Base-by-base conservation (phyloP, 192 early-diverging fungal species). In the Thamnidium elegans region DNA sequence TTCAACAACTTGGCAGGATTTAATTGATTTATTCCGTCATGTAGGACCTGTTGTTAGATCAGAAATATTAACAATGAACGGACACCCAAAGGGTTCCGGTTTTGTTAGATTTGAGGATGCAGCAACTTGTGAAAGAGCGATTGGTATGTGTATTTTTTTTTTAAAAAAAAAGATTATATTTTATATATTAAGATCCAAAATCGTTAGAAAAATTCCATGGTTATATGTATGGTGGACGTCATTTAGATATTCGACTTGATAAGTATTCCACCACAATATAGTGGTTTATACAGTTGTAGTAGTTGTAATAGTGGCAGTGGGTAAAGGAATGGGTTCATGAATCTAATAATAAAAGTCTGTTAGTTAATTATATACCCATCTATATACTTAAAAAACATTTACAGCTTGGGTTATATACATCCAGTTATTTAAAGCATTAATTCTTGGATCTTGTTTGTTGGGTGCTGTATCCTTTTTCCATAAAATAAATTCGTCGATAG, bases 1-100 rank as follows among this genome's bases (percentile, higher is more conserved):
- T n/a, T 75, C 81, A 11, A 85, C 84, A 9, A 85, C 81, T 8
- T 72, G 79, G 55, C 75, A 83, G 47, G 84, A 85, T 50, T 51
- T 85, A 7, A 81, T 77, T 58, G 84, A 83, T 36, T 54, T 83
- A 19, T 85, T 85, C 55, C 79, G 77, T 48, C 75, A 78, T 51
- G 56, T 62, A 59, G 76, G 76, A 3, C 73, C 76, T 53, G 77
- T 85, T 50, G 32, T 81, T 7, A 66, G 74, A 63, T 58, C 81
- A 11, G 81, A 85, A 44, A 76, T 80, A 50, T 62, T 85, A 20
- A 44, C 65, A 60, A 58, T 65, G 9, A 68, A 62, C 66, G 84
- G 81, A 8, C 73, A 79, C 44, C 78, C 84, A 19, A 83, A 79
- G 59, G 84, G 84, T 7, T 71, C 78, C 14, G 84, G 84, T 10